These are phyloP conservation scores for Xerophyta viscosa DNA, from an alignment of 106 monocot genomes.

Conservation along the genomic window DNA sequence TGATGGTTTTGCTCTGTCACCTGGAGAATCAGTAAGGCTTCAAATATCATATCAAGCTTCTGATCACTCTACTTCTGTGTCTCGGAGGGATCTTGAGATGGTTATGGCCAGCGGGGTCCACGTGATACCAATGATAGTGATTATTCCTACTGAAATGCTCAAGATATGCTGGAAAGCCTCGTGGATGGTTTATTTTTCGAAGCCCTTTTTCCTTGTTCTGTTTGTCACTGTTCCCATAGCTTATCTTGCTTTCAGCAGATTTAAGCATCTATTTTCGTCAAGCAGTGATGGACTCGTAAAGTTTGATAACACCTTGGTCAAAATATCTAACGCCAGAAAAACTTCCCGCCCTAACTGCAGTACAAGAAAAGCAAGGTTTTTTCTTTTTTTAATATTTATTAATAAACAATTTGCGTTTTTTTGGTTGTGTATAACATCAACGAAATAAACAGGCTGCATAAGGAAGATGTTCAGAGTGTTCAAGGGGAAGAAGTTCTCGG, in stretches of 20 bases:
- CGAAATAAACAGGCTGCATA: constrained; percentile 28
- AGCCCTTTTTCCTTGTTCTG: constrained; percentile 18
- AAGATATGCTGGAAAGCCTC: constrained; percentile 37
- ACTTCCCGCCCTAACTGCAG: constrained; percentile 21
- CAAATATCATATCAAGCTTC: constrained; percentile 53
- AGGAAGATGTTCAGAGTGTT: constrained; percentile 14
- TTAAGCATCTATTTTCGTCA: constrained; percentile 21
- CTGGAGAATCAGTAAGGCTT: constrained; percentile 49
- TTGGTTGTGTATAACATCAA: not conserved
- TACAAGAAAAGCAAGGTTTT: constrained; percentile 42
- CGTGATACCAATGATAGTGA: constrained; percentile 69
- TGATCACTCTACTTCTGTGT: constrained; percentile 35
- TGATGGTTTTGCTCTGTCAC: constrained; percentile 49
- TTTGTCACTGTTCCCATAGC: constrained; percentile 12
- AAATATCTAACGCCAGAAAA: constrained; percentile 16
- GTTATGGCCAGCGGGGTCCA: constrained; percentile 44
- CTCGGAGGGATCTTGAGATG: constrained; percentile 60
- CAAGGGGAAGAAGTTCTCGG: no score
- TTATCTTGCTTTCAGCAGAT: constrained; percentile 19
- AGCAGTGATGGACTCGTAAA: constrained; percentile 22
- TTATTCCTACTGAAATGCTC: constrained; percentile 32
- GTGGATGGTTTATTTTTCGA: constrained; percentile 21
- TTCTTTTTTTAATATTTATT: not conserved
- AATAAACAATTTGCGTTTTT: not conserved
- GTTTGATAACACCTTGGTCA: constrained; percentile 13